phyloP scores from a whole-genome alignment of 768 basidiomycete genomes.

The Macrolepiota dolichaula region DNA sequence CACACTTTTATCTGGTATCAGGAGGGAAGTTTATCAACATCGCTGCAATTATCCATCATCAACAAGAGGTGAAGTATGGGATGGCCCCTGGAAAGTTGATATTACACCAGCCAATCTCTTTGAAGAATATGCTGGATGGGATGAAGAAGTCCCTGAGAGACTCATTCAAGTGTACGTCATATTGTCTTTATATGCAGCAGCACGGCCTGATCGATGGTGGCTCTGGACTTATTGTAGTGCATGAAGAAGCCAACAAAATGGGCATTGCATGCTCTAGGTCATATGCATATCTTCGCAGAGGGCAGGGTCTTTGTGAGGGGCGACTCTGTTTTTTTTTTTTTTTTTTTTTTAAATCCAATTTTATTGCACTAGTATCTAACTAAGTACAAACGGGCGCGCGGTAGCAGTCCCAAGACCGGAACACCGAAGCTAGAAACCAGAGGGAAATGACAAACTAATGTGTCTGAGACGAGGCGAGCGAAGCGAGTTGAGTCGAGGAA shows the following conservation, averaged over 20 bases:
- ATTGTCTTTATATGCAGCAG: background rate
- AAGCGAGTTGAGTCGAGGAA: no score
- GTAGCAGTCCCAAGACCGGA: no score
- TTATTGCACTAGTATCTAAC: no score
- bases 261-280: slow-evolving; percentile 19
- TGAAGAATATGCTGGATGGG: slow-evolving; percentile 14
- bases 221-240: slow-evolving; percentile 12
- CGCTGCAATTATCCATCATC: slow-evolving; percentile 30
- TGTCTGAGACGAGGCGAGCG: no score
- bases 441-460: no score
- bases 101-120: slow-evolving; percentile 12
- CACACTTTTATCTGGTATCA: slow-evolving; percentile 48
- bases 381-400: no score
- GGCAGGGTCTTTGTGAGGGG: slow-evolving; percentile 20
- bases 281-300: slow-evolving; percentile 17
- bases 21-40: slow-evolving; percentile 45
- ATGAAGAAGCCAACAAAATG: slow-evolving; percentile 18
- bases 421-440: no score
- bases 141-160: slow-evolving; percentile 14
- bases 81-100: slow-evolving; percentile 16
- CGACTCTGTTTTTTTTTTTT: no score
- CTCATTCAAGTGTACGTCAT: slow-evolving; percentile 14
- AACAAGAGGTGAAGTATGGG: slow-evolving; percentile 10
- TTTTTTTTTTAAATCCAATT: no score
- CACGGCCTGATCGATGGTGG: background rate